These are phyloP conservation scores for Blastocladiella britannica DNA, from an alignment of 192 early-diverging fungal species.

Conservation along the genomic window DNA sequence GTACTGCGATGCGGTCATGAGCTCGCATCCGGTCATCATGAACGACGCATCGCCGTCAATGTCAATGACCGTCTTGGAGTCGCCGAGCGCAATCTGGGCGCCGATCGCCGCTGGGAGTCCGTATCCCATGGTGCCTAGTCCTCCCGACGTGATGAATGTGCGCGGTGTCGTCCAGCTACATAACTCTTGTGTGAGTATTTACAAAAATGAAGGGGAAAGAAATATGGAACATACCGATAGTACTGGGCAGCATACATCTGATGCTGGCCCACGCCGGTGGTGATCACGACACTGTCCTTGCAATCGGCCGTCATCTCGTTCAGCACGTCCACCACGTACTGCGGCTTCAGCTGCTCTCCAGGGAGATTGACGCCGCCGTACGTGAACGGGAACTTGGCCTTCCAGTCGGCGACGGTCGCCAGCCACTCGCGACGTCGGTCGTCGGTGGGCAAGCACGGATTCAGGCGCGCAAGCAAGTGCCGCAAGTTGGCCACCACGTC, in stretches of 20 bases:
- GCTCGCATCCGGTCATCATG: constrained; percentile 96
- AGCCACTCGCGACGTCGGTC: constrained; percentile 62
- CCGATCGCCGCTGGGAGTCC: constrained; percentile 91
- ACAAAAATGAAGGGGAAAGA: not conserved
- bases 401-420: constrained; percentile 62
- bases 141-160: constrained; percentile 80
- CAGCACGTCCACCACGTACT: constrained; percentile 83
- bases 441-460: constrained; percentile 9
- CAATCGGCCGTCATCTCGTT: constrained; percentile 56
- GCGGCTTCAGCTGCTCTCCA: constrained; percentile 60
- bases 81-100: constrained; percentile 71
- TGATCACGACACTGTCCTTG: constrained; percentile 83
- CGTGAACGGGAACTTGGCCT: constrained; percentile 74
- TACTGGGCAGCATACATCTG: constrained; percentile 99
- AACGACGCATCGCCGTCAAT: constrained; percentile 98
- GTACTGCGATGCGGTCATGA: constrained; percentile 92
- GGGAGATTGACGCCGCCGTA: constrained; percentile 40
- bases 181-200: not conserved
- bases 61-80: constrained; percentile 88
- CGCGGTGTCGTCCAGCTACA: constrained; percentile 64
- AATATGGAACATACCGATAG: constrained; percentile 49
- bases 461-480: constrained; percentile 54
- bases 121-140: constrained; percentile 97
- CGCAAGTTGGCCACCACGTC: constrained; percentile 77
- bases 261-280: constrained; percentile 96